Evolutionary conservation across 371 early-diverging fungal genomes (phyloP).

Genomic region (Entomophthora muscae): DNA sequence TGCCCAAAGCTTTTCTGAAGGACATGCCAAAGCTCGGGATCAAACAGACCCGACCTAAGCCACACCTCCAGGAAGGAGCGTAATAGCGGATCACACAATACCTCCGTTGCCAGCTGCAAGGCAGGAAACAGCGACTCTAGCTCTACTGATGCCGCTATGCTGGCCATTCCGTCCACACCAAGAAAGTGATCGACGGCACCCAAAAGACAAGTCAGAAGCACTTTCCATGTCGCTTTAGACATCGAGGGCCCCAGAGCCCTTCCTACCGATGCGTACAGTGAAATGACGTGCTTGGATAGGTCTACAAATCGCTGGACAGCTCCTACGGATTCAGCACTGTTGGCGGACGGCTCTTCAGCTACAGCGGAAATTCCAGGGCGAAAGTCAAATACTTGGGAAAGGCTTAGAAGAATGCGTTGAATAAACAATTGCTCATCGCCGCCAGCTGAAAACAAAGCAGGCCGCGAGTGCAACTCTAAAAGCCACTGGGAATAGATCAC

Average conservation of each 20-base stretch:
- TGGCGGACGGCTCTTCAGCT: background rate
- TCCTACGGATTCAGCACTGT: background rate
- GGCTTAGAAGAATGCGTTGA: background rate
- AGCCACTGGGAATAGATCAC: slow-evolving; percentile 65
- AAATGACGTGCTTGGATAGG: background rate
- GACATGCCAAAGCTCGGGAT: slow-evolving; percentile 7
- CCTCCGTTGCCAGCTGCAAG: background rate
- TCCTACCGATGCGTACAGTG: slow-evolving; percentile 1
- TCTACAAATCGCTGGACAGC: background rate
- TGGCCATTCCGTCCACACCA: background rate
- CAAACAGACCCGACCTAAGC: background rate
- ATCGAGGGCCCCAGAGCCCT: background rate
- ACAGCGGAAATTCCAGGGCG: no score
- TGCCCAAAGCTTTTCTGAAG: slow-evolving; percentile 15
- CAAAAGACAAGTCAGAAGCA: background rate
- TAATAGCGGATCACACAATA: background rate
- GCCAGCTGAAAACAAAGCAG: slow-evolving; percentile 13
- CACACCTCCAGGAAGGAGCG: background rate
- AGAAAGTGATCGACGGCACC: background rate
- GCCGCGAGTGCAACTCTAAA: slow-evolving; percentile 37
- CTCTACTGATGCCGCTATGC: no score
- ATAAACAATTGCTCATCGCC: background rate
- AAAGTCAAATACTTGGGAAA: slow-evolving; percentile 1
- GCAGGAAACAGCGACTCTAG: background rate
- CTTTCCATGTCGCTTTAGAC: background rate